Conservation (phyloP, 176 grass and related monocot genomes). For the maize (Zea mays) region DNA sequence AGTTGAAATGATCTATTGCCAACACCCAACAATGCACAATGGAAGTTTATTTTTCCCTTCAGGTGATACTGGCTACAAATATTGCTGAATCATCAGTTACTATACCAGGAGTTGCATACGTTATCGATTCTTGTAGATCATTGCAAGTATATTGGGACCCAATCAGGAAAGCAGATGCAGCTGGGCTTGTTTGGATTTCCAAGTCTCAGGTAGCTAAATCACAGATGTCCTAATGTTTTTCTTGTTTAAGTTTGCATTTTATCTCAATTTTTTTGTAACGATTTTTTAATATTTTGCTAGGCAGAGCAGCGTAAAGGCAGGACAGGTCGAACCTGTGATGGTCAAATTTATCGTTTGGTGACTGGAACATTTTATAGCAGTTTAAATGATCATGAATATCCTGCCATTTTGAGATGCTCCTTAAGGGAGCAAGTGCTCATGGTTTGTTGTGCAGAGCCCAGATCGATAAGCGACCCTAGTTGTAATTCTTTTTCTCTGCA, state of each 20-base stretch:
- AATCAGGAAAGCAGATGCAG: conserved; percentile 67
- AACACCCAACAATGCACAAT: conserved; percentile 24
- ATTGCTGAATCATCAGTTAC: conserved; percentile 97
- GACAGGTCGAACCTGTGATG: conserved; percentile 89
- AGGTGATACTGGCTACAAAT: conserved; percentile 97
- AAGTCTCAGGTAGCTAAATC: conserved; percentile 70
- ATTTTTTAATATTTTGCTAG: conserved; percentile 46
- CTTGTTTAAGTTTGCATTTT: conserved; percentile 24
- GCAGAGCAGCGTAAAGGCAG: conserved; percentile 91
- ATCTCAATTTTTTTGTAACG: not conserved
- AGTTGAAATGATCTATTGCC: not conserved
- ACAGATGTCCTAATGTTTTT: conserved; percentile 26
- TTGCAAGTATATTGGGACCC: conserved; percentile 85
- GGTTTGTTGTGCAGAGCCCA: conserved; percentile 79
- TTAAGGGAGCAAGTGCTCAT: conserved; percentile 88
- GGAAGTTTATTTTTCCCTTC: conserved; percentile 29
- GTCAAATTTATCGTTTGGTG: conserved; percentile 74
- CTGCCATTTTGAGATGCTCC: conserved; percentile 83
- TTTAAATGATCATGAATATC: conserved; percentile 80
- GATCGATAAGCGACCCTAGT: conserved; percentile 79
- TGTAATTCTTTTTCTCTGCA: conserved; percentile 50
- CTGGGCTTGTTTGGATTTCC: conserved; percentile 81
- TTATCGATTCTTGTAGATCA: conserved; percentile 92
- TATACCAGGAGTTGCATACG: conserved; percentile 82
- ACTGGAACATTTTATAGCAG: conserved; percentile 69